Evolutionary conservation across 176 grass and related monocot species (phyloP).

Genomic region (Aegilops bicornis): DNA sequence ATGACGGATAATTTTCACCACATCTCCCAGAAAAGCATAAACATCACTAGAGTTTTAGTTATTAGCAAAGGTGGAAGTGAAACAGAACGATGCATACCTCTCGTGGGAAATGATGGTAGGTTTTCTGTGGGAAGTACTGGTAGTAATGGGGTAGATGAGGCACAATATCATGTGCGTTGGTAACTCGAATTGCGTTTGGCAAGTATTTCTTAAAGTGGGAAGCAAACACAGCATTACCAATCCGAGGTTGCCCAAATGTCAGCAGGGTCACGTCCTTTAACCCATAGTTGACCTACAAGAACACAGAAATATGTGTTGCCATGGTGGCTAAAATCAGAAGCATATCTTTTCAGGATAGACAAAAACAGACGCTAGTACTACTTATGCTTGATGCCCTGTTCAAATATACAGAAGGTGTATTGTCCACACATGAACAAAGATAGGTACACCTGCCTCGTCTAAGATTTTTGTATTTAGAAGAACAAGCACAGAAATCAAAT

Average conservation of each 20-base stretch:
- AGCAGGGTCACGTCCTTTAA: slow-evolving; percentile 52
- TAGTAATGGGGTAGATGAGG: slow-evolving; percentile 80
- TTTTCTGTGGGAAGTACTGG: slow-evolving; percentile 62
- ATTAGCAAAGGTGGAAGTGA: slow-evolving; percentile 12
- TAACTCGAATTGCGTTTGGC: slow-evolving; percentile 57
- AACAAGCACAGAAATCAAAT: not conserved
- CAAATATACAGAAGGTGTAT: not conserved
- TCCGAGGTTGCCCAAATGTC: slow-evolving; percentile 77
- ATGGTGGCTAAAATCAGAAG: not conserved
- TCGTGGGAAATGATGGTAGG: slow-evolving; percentile 68
- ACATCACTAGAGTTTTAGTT: not conserved
- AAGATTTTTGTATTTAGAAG: not conserved
- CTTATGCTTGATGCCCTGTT: not conserved
- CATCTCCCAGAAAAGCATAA: not conserved
- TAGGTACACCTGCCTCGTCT: not conserved
- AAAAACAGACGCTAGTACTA: not conserved
- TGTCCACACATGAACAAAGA: not conserved
- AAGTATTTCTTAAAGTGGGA: slow-evolving; percentile 48
- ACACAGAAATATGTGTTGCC: slow-evolving; percentile 15
- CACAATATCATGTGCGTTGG: slow-evolving; percentile 66
- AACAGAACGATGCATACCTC: slow-evolving; percentile 43
- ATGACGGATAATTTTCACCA: not conserved
- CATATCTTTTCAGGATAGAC: not conserved
- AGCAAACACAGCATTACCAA: slow-evolving; percentile 66
- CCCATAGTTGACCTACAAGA: slow-evolving; percentile 49